These are phyloP conservation scores for Pichia sp. DNA, from an alignment of 1,139 yeast species.

Conservation along the genomic window DNA sequence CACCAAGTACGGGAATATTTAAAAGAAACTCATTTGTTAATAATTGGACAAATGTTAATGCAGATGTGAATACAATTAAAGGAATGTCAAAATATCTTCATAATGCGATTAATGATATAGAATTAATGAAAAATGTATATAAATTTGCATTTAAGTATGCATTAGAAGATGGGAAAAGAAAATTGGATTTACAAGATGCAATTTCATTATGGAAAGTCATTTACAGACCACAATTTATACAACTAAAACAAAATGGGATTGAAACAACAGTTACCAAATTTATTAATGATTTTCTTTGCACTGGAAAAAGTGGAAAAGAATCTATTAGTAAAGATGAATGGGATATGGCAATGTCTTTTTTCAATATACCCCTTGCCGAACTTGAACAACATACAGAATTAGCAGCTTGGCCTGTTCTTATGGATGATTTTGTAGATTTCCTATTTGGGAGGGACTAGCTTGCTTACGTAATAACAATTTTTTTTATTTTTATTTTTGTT, in stretches of 20 bases:
- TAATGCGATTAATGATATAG: constrained; percentile 25
- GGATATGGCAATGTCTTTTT: constrained; percentile 74
- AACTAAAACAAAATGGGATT: background rate
- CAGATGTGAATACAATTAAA: constrained; percentile 28
- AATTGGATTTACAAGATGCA: constrained; percentile 59
- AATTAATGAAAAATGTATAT: constrained; percentile 53
- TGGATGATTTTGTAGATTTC: constrained; percentile 74
- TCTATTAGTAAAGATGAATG: constrained; percentile 69
- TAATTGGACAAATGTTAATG: constrained; percentile 44
- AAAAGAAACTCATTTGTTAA: constrained; percentile 40
- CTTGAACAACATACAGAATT: constrained; percentile 60
- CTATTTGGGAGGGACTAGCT: constrained; percentile 1
- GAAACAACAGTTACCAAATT: constrained; percentile 10
- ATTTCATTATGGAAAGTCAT: constrained; percentile 74
- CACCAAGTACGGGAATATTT: constrained; percentile 64
- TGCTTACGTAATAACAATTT: background rate
- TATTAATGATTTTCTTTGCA: constrained; percentile 5
- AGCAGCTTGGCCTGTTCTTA: constrained; percentile 91
- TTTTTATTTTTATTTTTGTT: background rate
- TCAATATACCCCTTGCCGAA: constrained; percentile 39
- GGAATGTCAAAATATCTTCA: constrained; percentile 47
- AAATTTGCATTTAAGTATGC: constrained; percentile 65
- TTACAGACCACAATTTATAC: constrained; percentile 15
- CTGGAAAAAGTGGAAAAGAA: constrained; percentile 30
- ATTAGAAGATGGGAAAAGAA: constrained; percentile 54